Percentiles rank a stretch among this genome's conserved stretches.
Conservation (phyloP, 1,284 basidiomycete genomes). For the Sporisorium reilianum region DNA sequence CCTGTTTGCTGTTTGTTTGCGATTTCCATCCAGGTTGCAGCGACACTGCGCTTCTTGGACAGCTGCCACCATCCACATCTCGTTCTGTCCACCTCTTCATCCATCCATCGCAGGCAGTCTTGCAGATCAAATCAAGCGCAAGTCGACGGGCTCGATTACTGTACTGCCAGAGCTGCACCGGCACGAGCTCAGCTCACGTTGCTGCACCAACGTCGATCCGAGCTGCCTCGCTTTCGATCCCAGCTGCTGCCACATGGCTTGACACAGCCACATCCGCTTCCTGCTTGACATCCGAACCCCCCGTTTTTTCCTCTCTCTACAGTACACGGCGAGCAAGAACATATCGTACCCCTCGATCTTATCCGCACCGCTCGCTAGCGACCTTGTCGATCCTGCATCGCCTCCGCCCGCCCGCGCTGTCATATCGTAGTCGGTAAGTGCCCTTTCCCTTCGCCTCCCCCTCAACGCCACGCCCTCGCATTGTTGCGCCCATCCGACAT, state of each 20-base stretch:
- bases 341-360: neutral
- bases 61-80: slow-evolving; percentile 3
- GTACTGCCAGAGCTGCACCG: neutral
- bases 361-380: neutral
- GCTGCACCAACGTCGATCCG: slow-evolving; percentile 48
- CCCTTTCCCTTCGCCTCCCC: neutral
- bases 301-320: neutral
- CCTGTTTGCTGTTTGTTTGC: slow-evolving; percentile 2
- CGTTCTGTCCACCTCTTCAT: neutral
- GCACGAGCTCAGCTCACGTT: neutral
- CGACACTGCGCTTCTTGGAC: neutral
- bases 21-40: slow-evolving; percentile 4
- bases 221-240: slow-evolving; percentile 35
- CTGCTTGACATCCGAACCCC: slow-evolving; percentile 5
- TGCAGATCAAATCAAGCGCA: neutral
- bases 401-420: neutral
- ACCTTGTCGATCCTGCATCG: slow-evolving; percentile 7
- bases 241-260: slow-evolving; percentile 39
- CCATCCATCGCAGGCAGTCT: neutral
- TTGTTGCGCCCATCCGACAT: neutral
- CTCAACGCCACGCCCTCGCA: neutral
- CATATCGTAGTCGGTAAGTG: neutral
- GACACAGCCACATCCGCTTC: slow-evolving; percentile 35
- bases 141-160: neutral
- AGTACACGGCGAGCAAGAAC: neutral